Conservation (phyloP, 352 stramenopile genomes). For the Elongisporangium prolatum region DNA sequence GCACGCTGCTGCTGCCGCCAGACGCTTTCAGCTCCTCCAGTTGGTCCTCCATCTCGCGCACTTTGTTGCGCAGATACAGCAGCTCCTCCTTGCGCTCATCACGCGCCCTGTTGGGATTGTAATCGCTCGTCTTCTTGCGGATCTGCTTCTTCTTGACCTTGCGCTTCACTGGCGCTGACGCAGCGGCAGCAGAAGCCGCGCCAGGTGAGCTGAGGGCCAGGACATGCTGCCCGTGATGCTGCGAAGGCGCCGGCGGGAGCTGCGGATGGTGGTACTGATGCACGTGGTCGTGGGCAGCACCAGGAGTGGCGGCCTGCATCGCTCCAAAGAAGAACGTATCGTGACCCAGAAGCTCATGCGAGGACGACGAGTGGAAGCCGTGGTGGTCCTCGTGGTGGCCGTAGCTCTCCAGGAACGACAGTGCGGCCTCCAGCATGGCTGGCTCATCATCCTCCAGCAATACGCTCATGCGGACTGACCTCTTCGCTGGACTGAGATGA, state of each 20-base stretch:
- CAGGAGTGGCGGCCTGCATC: neutral
- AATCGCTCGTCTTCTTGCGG: conserved; percentile 1
- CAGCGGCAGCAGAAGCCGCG: neutral
- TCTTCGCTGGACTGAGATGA: neutral
- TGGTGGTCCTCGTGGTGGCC: neutral
- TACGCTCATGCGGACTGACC: neutral
- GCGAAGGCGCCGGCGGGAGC: neutral
- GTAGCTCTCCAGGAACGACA: conserved; percentile 1
- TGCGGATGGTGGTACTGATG: neutral
- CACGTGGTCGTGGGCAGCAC: neutral
- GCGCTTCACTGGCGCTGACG: conserved; percentile 7
- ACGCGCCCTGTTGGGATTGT: conserved; percentile 22
- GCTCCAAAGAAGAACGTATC: neutral
- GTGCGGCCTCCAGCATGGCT: conserved; percentile 5
- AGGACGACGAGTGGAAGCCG: neutral
- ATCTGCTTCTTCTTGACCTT: conserved; percentile 16
- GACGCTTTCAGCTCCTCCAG: conserved; percentile 7
- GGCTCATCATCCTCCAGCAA: conserved; percentile 2
- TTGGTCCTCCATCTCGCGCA: conserved; percentile 26
- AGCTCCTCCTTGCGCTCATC: conserved; percentile 29
- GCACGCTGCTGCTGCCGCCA: neutral
- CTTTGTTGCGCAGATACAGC: conserved; percentile 24
- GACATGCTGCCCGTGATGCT: neutral
- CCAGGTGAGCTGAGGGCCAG: neutral
- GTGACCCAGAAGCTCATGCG: neutral